Conservation (phyloP, 2,329 filamentous ascomycete genomes). For the Ophiostoma sp. region DNA sequence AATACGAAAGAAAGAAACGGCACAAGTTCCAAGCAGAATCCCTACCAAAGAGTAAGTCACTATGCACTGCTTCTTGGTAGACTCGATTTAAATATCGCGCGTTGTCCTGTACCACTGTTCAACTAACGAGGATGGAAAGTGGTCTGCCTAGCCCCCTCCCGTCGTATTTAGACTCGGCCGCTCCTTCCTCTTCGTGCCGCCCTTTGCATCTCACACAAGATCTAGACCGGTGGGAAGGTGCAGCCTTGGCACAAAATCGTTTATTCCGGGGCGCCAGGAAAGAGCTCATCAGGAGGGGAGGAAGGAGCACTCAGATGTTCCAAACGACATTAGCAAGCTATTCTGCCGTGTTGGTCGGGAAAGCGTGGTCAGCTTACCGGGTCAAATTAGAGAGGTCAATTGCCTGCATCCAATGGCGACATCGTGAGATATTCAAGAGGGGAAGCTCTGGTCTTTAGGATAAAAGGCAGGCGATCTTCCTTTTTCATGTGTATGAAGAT, state of each 20-base stretch:
- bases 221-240: slow-evolving; percentile 1
- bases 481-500: too few species aligned
- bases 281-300: background rate
- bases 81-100: too few species aligned
- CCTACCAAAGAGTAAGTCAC: too few species aligned
- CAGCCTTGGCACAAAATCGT: background rate
- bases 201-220: background rate
- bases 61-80: background rate
- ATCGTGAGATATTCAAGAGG: background rate
- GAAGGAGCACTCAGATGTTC: background rate
- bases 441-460: background rate
- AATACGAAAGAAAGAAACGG: background rate
- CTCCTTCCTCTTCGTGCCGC: background rate
- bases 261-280: background rate
- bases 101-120: background rate
- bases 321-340: background rate
- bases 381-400: background rate
- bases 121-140: background rate
- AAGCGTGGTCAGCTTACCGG: background rate
- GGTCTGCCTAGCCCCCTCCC: background rate
- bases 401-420: background rate
- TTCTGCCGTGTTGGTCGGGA: background rate
- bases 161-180: background rate
- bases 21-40: background rate
- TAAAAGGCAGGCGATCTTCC: background rate